These are phyloP conservation scores for Penicillium janthinellum DNA, from an alignment of 2,329 filamentous ascomycete species.

Conservation along the genomic window DNA sequence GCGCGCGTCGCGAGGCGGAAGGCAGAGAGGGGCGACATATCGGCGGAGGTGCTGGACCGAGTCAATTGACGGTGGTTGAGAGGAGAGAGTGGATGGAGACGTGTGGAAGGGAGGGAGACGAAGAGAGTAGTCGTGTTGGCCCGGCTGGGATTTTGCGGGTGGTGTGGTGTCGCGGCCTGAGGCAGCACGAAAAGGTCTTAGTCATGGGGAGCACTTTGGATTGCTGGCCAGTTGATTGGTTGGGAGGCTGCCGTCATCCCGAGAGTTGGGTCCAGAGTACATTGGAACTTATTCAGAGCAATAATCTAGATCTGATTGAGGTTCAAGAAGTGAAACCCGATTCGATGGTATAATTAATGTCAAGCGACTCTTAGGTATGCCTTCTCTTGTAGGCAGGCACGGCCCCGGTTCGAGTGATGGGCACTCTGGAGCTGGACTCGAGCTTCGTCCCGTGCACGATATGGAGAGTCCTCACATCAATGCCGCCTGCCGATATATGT, in stretches of 20 bases:
- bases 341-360: no score
- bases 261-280: not conserved
- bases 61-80: slow-evolving; percentile 26
- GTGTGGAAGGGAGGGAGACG: slow-evolving; percentile 29
- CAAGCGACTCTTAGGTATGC: no score
- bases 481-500: no score
- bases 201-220: slow-evolving; percentile 9
- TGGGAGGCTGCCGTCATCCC: slow-evolving; percentile 1
- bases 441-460: no score
- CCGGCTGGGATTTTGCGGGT: slow-evolving; percentile 41
- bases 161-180: slow-evolving; percentile 38
- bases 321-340: no score
- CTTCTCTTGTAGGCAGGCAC: no score
- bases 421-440: no score
- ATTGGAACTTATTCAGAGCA: no score
- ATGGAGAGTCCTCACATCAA: no score
- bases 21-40: slow-evolving; percentile 68
- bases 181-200: slow-evolving; percentile 15
- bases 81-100: slow-evolving; percentile 27
- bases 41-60: slow-evolving; percentile 27
- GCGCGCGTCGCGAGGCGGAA: slow-evolving; percentile 72
- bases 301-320: no score
- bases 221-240: slow-evolving; percentile 29
- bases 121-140: slow-evolving; percentile 28
- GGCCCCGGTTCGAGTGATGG: no score